Evolutionary conservation across 768 basidiomycete genomes (phyloP), one percentile per base, ranked within the genome.

Genomic region (Galerina sulciceps): DNA sequence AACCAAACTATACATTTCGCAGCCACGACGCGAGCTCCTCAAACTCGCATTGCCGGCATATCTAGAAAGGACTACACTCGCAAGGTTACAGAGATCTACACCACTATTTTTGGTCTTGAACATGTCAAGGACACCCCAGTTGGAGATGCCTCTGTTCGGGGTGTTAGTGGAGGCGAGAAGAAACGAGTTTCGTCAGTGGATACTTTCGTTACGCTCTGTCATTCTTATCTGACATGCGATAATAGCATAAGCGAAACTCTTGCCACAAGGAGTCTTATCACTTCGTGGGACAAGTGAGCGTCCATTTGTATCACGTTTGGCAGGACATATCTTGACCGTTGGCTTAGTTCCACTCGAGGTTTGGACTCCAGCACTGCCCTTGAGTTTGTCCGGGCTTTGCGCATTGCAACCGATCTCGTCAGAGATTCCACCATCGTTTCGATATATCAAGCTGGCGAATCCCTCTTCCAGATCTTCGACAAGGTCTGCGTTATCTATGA

Each of bases 361-460:
- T 74, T 88, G 41, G 87, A 88, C 62, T 80, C 88, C 0, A 88
- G 85, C 15, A 91, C 89, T 1, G 90, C 89, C 4, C 78, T 90
- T 31, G 90, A 92, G 71, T 91, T 88, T 64, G 82, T 85, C 53
- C 85, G 81, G 51, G 83, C 87, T 0, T 76, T 93, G 38, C 84
- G 90, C 1, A 79, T 87, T 48, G 77, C 82, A 4, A 90, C 89
- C 5, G 85, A 91, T 66, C 77, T 84, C 1, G 71, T 74, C 41
- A 69, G 72, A 20, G 67, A 75, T 49, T 74, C 89, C 0, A 91
- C 88, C 0, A 81, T 94, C 57, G 91, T 90, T 18, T 89, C 91
- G 0, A 85, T 95, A 41, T 93, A 94, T 72, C 93, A 94, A 74
- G 91, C 90, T 10, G 87, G 89, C 50, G 90, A 94, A 69, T 77